These are phyloP conservation scores for Claviceps sp. DNA, from an alignment of 2,329 filamentous ascomycete genomes.

Conservation along the genomic window DNA sequence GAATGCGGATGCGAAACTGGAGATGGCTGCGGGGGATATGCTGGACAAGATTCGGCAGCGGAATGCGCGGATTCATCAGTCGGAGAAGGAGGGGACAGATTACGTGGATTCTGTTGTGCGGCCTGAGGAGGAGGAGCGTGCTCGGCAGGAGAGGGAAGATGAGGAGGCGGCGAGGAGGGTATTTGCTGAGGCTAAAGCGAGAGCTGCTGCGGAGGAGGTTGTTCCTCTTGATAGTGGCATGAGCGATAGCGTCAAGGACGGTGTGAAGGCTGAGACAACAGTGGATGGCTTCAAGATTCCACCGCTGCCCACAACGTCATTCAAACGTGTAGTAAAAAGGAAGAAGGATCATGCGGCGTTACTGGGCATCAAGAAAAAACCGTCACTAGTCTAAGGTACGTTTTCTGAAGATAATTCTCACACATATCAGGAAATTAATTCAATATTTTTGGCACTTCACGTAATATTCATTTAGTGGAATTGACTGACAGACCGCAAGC, in stretches of 20 bases:
- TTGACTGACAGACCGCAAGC: not conserved
- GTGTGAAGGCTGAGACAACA: conserved; percentile 13
- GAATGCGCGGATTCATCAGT: conserved; percentile 76
- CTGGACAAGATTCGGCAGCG: conserved; percentile 86
- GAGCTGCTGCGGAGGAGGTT: conserved; percentile 36
- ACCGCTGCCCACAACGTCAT: conserved; percentile 36
- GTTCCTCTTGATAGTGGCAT: conserved; percentile 6
- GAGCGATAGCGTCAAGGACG: not conserved
- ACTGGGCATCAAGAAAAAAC: conserved; percentile 81
- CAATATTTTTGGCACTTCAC: too few relatives aligned
- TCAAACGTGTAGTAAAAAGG: conserved; percentile 66
- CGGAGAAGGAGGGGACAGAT: conserved; percentile 53
- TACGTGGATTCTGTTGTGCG: conserved; percentile 40
- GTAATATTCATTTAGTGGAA: not conserved
- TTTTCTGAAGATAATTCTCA: too few relatives aligned
- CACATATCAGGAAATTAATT: too few relatives aligned
- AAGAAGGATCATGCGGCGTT: conserved; percentile 70
- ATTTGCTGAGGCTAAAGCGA: conserved; percentile 52
- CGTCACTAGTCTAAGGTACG: conserved; percentile 33
- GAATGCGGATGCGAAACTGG: conserved; percentile 78
- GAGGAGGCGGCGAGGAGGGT: conserved; percentile 67
- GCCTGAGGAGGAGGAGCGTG: conserved; percentile 44
- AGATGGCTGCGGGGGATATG: conserved; percentile 95
- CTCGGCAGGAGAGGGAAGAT: conserved; percentile 64
- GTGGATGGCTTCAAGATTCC: conserved; percentile 8